Evolutionary conservation across 345 rosid species (phyloP).

Genomic region (Salix caprea): DNA sequence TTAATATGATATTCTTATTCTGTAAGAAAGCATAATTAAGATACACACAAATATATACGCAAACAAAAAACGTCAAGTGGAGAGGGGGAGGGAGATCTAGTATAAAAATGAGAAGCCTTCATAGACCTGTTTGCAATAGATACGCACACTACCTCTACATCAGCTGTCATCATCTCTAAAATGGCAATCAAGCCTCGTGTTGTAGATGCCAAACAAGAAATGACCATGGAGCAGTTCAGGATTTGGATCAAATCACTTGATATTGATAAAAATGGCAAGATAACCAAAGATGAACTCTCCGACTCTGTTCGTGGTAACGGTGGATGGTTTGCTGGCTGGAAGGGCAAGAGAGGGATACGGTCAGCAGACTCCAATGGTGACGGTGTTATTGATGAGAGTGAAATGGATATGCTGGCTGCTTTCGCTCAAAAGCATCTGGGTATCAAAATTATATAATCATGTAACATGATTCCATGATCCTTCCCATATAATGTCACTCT

Average conservation of each 20-base stretch:
- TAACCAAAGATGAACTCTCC: slow-evolving; percentile 29
- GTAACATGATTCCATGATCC: background rate
- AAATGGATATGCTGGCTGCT: slow-evolving; percentile 15
- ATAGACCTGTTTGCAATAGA: background rate
- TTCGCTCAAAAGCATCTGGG: slow-evolving; percentile 18
- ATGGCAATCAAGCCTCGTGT: background rate
- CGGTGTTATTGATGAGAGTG: slow-evolving; percentile 21
- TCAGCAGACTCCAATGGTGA: slow-evolving; percentile 12
- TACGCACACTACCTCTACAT: background rate
- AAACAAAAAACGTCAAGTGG: background rate
- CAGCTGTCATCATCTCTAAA: background rate
- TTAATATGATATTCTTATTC: background rate
- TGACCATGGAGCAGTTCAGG: slow-evolving; percentile 27
- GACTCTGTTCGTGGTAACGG: slow-evolving; percentile 12
- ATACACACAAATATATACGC: background rate
- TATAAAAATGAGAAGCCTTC: background rate
- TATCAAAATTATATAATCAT: background rate
- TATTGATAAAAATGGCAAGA: slow-evolving; percentile 14
- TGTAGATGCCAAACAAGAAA: background rate
- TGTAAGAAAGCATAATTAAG: background rate
- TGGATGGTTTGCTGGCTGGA: slow-evolving; percentile 13
- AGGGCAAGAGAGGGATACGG: slow-evolving; percentile 3
- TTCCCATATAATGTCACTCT: background rate
- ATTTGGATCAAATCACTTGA: slow-evolving; percentile 18
- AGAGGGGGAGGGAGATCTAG: background rate